A percentile compares a stretch with the other conserved stretches of the same genome.
Conservation (phyloP, 192 early-diverging fungal genomes). For the Phycomyces nitens region DNA sequence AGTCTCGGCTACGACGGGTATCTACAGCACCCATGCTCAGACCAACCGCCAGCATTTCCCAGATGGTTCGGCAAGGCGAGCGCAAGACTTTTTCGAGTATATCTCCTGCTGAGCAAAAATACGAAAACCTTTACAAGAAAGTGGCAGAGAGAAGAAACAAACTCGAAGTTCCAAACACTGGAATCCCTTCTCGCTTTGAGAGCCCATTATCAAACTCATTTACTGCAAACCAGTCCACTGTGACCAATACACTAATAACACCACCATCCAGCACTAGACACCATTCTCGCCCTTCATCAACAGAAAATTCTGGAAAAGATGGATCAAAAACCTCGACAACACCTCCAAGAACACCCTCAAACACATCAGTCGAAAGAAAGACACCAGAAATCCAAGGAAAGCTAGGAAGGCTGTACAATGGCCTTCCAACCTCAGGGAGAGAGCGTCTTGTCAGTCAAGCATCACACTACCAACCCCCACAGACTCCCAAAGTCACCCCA, state of each 20-base stretch:
- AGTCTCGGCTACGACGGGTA: constrained; percentile 13
- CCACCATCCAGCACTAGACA: background rate
- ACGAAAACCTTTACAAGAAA: constrained; percentile 37
- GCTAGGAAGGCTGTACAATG: constrained; percentile 23
- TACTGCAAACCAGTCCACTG: background rate
- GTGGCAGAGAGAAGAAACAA: background rate
- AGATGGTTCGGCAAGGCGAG: constrained; percentile 30
- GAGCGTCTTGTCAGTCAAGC: constrained; percentile 7
- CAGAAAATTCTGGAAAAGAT: background rate
- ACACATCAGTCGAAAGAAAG: background rate
- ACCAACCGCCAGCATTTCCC: constrained; percentile 22
- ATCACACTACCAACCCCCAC: background rate
- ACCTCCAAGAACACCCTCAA: background rate
- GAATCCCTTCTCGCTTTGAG: background rate
- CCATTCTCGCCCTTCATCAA: background rate
- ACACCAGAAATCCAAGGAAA: constrained; percentile 12
- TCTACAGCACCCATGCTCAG: constrained; percentile 6
- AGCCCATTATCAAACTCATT: background rate
- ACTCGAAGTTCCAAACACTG: background rate
- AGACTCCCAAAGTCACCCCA: background rate
- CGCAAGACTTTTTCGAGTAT: constrained; percentile 31
- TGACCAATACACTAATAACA: background rate
- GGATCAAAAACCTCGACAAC: background rate
- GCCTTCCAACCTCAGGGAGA: constrained; percentile 19
- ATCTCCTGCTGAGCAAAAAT: constrained; percentile 35